phyloP scores from a whole-genome alignment of 1,284 basidiomycete genomes.

The Rugosomyces carneus region DNA sequence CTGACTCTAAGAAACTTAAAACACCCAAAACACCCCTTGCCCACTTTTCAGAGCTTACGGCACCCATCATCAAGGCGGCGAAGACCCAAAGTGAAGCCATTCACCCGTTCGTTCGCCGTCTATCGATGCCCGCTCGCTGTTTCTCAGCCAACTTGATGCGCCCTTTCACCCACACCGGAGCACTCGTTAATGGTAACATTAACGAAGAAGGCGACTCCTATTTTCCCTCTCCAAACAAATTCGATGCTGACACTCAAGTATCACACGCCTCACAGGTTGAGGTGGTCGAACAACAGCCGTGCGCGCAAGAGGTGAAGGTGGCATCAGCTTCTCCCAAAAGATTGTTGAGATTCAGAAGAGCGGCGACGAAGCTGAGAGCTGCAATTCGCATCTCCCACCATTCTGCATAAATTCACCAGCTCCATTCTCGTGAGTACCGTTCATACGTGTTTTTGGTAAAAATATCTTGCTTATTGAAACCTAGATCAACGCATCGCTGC shows the following conservation, averaged over 20 bases:
- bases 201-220: constrained; percentile 6
- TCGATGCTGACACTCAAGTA: not conserved
- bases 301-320: not conserved
- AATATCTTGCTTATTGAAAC: not conserved
- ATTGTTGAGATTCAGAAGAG: not conserved
- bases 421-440: not conserved
- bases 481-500: not conserved
- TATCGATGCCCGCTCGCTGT: constrained; percentile 2
- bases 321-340: not conserved
- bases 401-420: not conserved
- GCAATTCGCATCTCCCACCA: not conserved
- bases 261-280: too few relatives aligned
- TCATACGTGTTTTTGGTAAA: too few relatives aligned
- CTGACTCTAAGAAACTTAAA: not conserved
- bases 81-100: constrained; percentile 6
- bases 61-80: constrained; percentile 3
- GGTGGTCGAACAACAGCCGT: not conserved
- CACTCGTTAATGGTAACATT: not conserved
- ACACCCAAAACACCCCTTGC: constrained; percentile 1
- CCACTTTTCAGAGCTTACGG: constrained; percentile 5
- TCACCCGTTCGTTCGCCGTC: constrained; percentile 6
- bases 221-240: not conserved
- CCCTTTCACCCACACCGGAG: not conserved
- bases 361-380: not conserved
- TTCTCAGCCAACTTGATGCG: not conserved